These are phyloP conservation scores for Sclerotinia borealis DNA, from an alignment of 2,329 filamentous ascomycete species.

Conservation along the genomic window DNA sequence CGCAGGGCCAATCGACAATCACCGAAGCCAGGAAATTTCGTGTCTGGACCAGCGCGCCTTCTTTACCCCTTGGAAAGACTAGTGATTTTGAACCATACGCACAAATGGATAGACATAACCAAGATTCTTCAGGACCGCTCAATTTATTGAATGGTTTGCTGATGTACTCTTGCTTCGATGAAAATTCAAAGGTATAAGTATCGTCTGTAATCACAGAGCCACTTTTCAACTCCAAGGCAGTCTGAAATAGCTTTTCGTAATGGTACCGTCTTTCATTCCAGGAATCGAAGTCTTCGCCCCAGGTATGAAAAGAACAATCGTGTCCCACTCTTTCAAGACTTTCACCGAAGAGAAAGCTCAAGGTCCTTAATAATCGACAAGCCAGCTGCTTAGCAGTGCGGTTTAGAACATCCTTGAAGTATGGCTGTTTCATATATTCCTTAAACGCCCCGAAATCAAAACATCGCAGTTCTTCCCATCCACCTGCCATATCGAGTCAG, in stretches of 20 bases:
- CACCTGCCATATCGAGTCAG: constrained; percentile 6
- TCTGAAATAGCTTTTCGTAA: constrained; percentile 13
- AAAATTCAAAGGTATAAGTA: neutral
- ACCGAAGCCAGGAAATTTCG: neutral
- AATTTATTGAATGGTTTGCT: neutral
- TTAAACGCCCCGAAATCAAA: constrained; percentile 14
- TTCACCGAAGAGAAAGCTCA: constrained; percentile 7
- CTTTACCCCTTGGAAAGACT: neutral
- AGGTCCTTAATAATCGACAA: constrained; percentile 1
- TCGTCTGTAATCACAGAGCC: constrained; percentile 11
- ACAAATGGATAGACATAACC: neutral
- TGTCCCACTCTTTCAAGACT: neutral
- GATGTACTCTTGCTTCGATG: too few relatives aligned
- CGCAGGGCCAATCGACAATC: neutral
- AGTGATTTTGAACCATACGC: neutral
- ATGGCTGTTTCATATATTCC: neutral
- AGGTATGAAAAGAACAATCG: constrained; percentile 1
- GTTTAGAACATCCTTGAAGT: constrained; percentile 7
- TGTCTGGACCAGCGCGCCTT: neutral
- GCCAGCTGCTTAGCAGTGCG: constrained; percentile 10
- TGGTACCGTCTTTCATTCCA: constrained; percentile 9
- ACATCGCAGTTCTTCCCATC: constrained; percentile 10
- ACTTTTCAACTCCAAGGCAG: constrained; percentile 15
- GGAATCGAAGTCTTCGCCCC: constrained; percentile 3
- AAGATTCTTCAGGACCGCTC: neutral